Base-by-base conservation (phyloP, 1,284 basidiomycete species). In the Psilocybe mexicana region DNA sequence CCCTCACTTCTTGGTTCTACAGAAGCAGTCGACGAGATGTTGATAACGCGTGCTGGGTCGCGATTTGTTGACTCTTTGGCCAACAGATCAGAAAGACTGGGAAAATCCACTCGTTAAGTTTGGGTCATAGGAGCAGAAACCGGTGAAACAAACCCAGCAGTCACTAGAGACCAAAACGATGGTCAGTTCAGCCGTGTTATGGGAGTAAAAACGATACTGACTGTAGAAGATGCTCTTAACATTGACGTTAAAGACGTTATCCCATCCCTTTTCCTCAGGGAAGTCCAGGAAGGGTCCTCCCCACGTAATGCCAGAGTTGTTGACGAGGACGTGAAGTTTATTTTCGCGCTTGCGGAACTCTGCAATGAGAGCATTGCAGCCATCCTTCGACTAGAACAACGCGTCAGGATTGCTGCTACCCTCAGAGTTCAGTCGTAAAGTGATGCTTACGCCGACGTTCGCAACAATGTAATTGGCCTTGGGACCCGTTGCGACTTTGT, bases 251-350 rank as follows among this genome's bases (percentile, higher is more conserved):
- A 93, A 82, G 36, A 93, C 76, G 36, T 87, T 85, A 67, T 95
- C 92, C 93, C 93, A 95, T 1, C 93, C 93, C 60, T 84, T 86
- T 61, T 83, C 82, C 69, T 90, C 88, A 0, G 92, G 91, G 61
- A 93, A 87, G 65, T 90, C 80, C 24, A 84, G 76, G 69, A 83
- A 90, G 1, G 85, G 80, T 1, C 87, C 88, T 18, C 92, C 93
- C 92, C 92, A 94, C 8, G 90, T 84, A 23, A 85, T 83, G 7
- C 89, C 90, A 7, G 87, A 88, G 71, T 93, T 93, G 72, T 93
- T 93, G 48, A 93, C 83, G 10, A 93, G 80, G 53, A 92, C 85
- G 61, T 93, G 88, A 2, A 96, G 76, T 60, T 87, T 88, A 43
- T 70, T 73, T 70, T 92, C 90, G 43, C 79, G 82, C 62, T 82